These are phyloP conservation scores for Ogataea paraovalis DNA, from an alignment of 805 yeast genomes.

Conservation along the genomic window DNA sequence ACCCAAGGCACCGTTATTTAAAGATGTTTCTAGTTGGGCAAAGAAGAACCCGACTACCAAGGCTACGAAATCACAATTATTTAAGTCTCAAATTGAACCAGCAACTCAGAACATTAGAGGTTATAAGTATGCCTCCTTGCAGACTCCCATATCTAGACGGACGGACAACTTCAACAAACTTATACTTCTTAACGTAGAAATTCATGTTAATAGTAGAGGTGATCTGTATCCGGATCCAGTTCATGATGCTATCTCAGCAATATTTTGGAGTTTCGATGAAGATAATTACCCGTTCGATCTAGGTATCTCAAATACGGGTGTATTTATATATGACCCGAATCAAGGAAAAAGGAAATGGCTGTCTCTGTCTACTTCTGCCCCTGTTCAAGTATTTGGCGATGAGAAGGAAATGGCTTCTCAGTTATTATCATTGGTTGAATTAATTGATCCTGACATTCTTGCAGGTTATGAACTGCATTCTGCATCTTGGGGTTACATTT, in stretches of 20 bases:
- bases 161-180: conserved; percentile 41
- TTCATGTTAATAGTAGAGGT: conserved; percentile 57
- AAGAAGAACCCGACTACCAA: conserved; percentile 15
- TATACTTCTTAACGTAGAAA: conserved; percentile 60
- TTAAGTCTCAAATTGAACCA: conserved; percentile 50
- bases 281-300: conserved; percentile 33
- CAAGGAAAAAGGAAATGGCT: conserved; percentile 2
- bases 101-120: conserved; percentile 38
- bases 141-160: conserved; percentile 27
- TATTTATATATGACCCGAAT: conserved; percentile 21
- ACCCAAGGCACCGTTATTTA: conserved; percentile 43
- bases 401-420: conserved; percentile 59
- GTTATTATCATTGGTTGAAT: conserved; percentile 51
- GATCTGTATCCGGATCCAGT: conserved; percentile 60
- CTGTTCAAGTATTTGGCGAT: conserved; percentile 39
- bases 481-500: conserved; percentile 84
- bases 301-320: conserved; percentile 36
- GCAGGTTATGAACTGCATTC: conserved; percentile 82
- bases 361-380: conserved; percentile 16
- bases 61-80: conserved; percentile 14
- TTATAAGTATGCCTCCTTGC: conserved; percentile 36
- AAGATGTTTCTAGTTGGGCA: conserved; percentile 35
- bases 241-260: conserved; percentile 51
- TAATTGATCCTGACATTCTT: conserved; percentile 81
- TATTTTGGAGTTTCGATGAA: conserved; percentile 62